phyloP scores from a whole-genome alignment of 257 asterid species.

The Solanum clarkiae region DNA sequence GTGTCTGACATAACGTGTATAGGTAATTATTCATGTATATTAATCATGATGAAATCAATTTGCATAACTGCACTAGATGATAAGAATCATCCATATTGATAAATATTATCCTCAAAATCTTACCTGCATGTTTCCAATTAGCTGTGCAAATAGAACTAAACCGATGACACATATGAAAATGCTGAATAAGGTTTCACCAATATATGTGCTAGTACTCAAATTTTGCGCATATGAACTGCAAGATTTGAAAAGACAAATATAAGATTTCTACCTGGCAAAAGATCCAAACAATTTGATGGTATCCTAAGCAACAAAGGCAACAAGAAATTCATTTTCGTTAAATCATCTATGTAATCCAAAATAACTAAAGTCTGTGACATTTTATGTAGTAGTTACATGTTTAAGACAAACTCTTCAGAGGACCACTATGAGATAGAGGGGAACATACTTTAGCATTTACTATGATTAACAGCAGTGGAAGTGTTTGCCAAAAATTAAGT shows the following conservation, averaged over 20 bases:
- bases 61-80: background rate
- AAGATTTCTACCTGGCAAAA: background rate
- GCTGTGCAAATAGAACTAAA: constrained; percentile 65
- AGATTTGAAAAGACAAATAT: background rate
- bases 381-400: background rate
- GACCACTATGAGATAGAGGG: background rate
- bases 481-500: background rate
- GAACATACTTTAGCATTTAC: background rate
- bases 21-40: background rate
- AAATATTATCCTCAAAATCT: background rate
- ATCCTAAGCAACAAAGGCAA: background rate
- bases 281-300: background rate
- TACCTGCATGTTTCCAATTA: constrained; percentile 98
- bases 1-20: background rate
- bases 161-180: constrained; percentile 59
- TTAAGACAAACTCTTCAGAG: background rate
- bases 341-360: background rate
- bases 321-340: background rate
- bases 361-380: background rate
- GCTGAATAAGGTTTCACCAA: constrained; percentile 84
- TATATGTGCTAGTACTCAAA: constrained; percentile 70
- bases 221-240: constrained; percentile 93
- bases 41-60: background rate
- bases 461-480: background rate
- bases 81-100: background rate